Conservation (phyloP, 179 eudicot genomes). For the Drosera spatulata region DNA sequence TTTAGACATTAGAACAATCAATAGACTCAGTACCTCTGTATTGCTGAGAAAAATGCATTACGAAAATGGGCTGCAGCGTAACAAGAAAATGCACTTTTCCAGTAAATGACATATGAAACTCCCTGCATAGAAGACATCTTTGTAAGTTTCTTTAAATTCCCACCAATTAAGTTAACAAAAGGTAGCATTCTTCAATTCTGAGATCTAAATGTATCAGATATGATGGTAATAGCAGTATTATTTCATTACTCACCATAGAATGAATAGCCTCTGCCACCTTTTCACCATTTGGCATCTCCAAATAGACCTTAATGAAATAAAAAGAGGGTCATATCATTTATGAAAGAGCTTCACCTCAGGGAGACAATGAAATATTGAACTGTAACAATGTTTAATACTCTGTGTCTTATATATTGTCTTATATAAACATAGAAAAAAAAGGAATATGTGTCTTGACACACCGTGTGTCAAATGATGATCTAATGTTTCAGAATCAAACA, state of each 20-base stretch:
- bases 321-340: no score
- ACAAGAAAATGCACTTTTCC: conserved; percentile 63
- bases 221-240: neutral
- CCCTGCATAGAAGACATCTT: conserved; percentile 45
- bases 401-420: no score
- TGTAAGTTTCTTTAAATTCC: neutral
- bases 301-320: conserved; percentile 53
- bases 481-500: no score
- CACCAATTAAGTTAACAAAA: neutral
- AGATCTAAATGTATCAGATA: neutral
- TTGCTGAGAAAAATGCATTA: conserved; percentile 70
- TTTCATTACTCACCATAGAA: conserved; percentile 39
- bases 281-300: conserved; percentile 81
- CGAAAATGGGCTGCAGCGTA: conserved; percentile 84
- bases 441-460: no score
- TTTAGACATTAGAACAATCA: no score
- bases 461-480: no score
- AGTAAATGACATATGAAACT: conserved; percentile 72
- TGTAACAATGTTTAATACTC: no score
- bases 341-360: no score
- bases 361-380: no score
- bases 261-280: conserved; percentile 64
- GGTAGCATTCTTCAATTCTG: neutral
- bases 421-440: no score
- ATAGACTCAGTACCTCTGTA: conserved; percentile 53